Evolutionary conservation across 306 rosid species (phyloP).

Genomic region (Clitoria ternatea): DNA sequence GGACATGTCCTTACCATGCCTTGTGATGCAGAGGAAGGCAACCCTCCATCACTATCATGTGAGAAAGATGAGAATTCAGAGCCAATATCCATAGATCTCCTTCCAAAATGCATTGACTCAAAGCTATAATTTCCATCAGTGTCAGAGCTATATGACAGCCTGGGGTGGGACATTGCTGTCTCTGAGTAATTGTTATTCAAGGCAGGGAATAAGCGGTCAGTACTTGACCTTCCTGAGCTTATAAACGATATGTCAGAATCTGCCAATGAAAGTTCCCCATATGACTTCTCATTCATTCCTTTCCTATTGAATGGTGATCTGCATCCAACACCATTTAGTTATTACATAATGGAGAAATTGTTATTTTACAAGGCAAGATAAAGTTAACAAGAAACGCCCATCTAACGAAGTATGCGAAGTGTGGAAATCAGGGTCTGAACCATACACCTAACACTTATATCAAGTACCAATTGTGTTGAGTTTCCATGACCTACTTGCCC

Average conservation of each 20-base stretch:
- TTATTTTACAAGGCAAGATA: not conserved
- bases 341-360: not conserved
- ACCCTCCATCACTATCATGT: constrained; percentile 54
- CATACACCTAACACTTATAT: no score
- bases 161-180: constrained; percentile 37
- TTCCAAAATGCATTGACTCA: constrained; percentile 49
- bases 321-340: constrained; percentile 25
- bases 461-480: no score
- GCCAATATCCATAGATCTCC: constrained; percentile 52
- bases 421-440: no score
- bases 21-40: constrained; percentile 44
- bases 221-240: constrained; percentile 71
- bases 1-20: constrained; percentile 42
- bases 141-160: constrained; percentile 57
- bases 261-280: constrained; percentile 38
- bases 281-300: constrained; percentile 43
- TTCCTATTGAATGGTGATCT: constrained; percentile 86
- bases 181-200: constrained; percentile 22
- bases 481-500: no score
- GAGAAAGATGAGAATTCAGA: constrained; percentile 66
- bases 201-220: constrained; percentile 55
- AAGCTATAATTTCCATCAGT: constrained; percentile 52
- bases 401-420: no score
- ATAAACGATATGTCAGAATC: constrained; percentile 66
- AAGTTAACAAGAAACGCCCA: no score